Evolutionary conservation across 352 stramenopile genomes (phyloP), one percentile per base, ranked within the genome.

Genomic region (Phytophthora vignae): DNA sequence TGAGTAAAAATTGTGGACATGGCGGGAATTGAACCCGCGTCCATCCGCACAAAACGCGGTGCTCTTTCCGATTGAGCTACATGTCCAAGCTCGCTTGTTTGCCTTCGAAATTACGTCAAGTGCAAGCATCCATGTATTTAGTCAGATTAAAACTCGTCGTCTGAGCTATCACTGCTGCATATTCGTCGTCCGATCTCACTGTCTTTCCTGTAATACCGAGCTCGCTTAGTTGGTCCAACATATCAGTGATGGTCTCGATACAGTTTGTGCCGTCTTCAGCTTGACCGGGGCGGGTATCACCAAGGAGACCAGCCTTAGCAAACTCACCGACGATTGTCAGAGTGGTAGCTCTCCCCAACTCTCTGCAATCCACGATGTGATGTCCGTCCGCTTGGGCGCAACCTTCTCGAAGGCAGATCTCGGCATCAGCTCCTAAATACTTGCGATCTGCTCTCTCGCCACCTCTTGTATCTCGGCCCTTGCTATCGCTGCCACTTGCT

Each of bases 41-140:
- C 54, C 55, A 36, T 52, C 55, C 36, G 55, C 55, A 22, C 14
- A 59, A 60, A 60, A 25, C 7, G 33, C 55, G 19, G 36, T 60
- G 55, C 19, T 60, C 36, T 60, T 38, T 10, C 19, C 54, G 50
- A 12, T 60, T 60, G 31, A 60, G 55, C 55, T 52, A 60, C 36
- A 5, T 38, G 55, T 61, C 31, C 55, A 61, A 52, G 55, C 36
- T 40, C 55, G 6, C 33, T 61, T 61, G 21, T 2, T 61, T 61
- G 27, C 55, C 55, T 61, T 48, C 22, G 22, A 1, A 52, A 38
- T 61, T 61, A 15, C 17, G 4, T 59, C 14, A 29, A 46, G 9
- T n/a, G 9, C 38, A 44, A 40, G 4, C 33, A 40, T 40, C 33
- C 0, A 33, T 36, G 19, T 33, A 29, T 55, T 55, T 7, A 21